phyloP scores from a whole-genome alignment of 129 eudicot species.

The Helianthus tuberosus region DNA sequence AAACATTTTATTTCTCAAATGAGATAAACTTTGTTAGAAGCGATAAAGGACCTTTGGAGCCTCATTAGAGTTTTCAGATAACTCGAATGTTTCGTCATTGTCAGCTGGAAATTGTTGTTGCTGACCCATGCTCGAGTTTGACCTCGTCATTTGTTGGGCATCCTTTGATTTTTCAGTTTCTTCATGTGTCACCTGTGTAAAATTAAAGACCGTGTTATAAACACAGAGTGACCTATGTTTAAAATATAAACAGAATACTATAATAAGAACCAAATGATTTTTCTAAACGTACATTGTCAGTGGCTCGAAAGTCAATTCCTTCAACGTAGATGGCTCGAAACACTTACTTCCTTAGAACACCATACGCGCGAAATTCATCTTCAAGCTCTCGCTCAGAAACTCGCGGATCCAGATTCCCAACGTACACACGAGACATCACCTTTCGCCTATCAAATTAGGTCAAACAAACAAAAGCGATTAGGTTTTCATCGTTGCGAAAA shows the following conservation, averaged over 20 bases:
- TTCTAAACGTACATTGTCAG: too few relatives aligned
- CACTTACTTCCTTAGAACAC: too few relatives aligned
- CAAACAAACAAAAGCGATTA: too few relatives aligned
- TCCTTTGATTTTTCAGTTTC: neutral
- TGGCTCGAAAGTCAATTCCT: neutral
- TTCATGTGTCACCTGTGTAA: slow-evolving; percentile 1
- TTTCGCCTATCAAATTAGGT: too few relatives aligned
- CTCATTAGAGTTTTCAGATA: neutral
- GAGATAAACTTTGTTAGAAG: neutral
- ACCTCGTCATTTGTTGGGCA: neutral
- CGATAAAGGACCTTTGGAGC: neutral
- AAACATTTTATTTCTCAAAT: neutral
- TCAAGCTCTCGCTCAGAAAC: too few relatives aligned
- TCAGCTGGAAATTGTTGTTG: neutral
- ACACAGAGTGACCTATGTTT: neutral
- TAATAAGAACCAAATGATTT: too few relatives aligned
- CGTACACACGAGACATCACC: too few relatives aligned
- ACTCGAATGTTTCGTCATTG: neutral
- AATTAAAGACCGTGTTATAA: neutral
- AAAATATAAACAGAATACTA: too few relatives aligned
- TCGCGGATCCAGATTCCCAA: too few relatives aligned
- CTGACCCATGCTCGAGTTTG: neutral
- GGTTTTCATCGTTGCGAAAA: too few relatives aligned
- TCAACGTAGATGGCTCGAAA: neutral
- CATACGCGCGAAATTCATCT: too few relatives aligned